These are phyloP conservation scores for Arachis monticola DNA, from an alignment of 331 rosid species.

Conservation along the genomic window DNA sequence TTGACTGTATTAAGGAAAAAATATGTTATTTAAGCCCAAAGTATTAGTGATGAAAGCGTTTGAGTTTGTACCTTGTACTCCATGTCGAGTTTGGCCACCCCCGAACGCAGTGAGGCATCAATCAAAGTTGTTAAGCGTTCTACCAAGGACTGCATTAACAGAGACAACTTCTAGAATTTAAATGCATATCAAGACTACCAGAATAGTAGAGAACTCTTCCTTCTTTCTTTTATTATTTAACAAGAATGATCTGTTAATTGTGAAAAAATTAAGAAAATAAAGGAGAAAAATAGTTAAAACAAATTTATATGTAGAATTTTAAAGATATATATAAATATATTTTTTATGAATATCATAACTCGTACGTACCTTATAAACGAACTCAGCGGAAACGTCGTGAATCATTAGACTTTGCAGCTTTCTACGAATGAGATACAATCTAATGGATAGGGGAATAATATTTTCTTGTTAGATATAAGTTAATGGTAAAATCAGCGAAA, in stretches of 20 bases:
- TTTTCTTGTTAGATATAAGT: not conserved
- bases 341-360: not conserved
- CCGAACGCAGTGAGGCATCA: slow-evolving; percentile 38
- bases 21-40: not conserved
- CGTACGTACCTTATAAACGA: slow-evolving; percentile 43
- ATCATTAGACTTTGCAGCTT: slow-evolving; percentile 47
- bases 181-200: not conserved
- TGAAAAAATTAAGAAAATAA: not conserved
- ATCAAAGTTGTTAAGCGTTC: slow-evolving; percentile 26
- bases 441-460: slow-evolving; percentile 16
- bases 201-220: no score
- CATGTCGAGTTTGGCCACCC: slow-evolving; percentile 43
- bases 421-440: slow-evolving; percentile 47
- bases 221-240: no score
- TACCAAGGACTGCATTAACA: slow-evolving; percentile 38
- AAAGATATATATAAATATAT: not conserved
- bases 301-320: not conserved
- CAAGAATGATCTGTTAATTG: not conserved
- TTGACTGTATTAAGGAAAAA: no score
- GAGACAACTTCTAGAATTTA: not conserved
- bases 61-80: slow-evolving; percentile 43
- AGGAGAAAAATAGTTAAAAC: not conserved
- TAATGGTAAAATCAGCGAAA: not conserved
- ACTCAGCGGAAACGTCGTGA: slow-evolving; percentile 48
- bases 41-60: not conserved